Evolutionary conservation across 768 basidiomycete genomes (phyloP), one percentile per base, ranked within the genome.

Genomic region (Rhodocollybia butyracea): DNA sequence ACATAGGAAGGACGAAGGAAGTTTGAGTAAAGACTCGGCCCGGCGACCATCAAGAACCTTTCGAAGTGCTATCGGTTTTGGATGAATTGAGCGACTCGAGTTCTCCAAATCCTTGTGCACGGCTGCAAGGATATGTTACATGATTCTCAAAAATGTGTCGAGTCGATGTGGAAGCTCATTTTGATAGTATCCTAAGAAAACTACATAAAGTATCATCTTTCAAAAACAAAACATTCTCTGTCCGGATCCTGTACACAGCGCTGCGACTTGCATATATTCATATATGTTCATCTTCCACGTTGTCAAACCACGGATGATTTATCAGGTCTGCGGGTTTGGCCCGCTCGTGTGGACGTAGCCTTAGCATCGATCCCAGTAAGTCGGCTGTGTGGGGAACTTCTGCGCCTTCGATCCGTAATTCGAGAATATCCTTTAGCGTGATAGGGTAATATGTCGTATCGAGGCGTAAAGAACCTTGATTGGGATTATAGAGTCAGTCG

Each of bases 381-480:
- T 41, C 57, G 10, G 59, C 40, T 3, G 65, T 58, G 30, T 57
- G 46, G 10, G 38, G 45, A 11, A 59, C 46, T 22, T 68, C 63
- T 7, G 46, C 40, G 4, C 21, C 29, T 4, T 57, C 60, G 19
- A 66, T 51, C 26, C 61, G 59, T 17, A 41, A 56, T 24, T 50
- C 48, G 34, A 68, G 57, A 11, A 65, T 56, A 15, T 57, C 45
- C 30, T 57, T 54, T 1, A 68, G 61, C 19, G 57, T 51, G 17
- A 63, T 57, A 11, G 66, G 63, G 46, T 61, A 66, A n/a, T 61
- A 66, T 0, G 62, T 62, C 24, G 65, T 68, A 2, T 68, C 61
- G n/a, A 66, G 54, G 15, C 55, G 41, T 26, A 68, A 21, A 2
- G 46, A 48, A 15, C 64, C 66, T 65, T 52, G 19, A 5, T 56